Percentiles rank a stretch among this genome's conserved stretches.
Conservation (phyloP, 257 asterid genomes). For the Lantana camara region DNA sequence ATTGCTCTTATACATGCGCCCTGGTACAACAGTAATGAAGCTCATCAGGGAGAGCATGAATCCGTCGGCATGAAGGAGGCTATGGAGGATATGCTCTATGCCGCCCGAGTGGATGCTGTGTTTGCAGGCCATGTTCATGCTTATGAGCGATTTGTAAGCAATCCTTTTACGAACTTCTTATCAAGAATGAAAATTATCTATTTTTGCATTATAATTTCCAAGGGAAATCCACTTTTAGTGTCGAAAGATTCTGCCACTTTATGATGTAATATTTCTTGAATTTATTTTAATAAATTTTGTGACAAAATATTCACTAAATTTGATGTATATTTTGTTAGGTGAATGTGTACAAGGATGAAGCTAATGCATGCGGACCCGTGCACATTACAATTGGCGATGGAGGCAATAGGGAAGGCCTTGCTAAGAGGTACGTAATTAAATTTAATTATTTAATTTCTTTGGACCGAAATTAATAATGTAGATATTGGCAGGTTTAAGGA, state of each 20-base stretch:
- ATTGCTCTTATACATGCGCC: constrained; percentile 74
- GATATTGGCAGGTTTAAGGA: constrained; percentile 47
- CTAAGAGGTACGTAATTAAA: constrained; percentile 44
- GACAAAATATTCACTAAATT: too few relatives aligned
- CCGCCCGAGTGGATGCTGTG: constrained; percentile 64
- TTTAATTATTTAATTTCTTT: background rate
- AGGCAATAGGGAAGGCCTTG: constrained; percentile 91
- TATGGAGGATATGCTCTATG: constrained; percentile 68
- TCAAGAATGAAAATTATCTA: too few relatives aligned
- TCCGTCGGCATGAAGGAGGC: constrained; percentile 55
- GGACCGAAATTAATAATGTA: too few relatives aligned
- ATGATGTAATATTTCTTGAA: too few relatives aligned
- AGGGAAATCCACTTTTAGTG: too few relatives aligned
- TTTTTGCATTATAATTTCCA: too few relatives aligned
- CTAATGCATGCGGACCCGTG: constrained; percentile 62
- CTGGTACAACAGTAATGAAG: constrained; percentile 79
- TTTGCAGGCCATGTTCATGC: constrained; percentile 97
- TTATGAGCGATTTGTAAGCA: constrained; percentile 85
- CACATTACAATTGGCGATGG: constrained; percentile 79
- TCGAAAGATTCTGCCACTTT: too few relatives aligned
- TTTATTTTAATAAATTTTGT: too few relatives aligned
- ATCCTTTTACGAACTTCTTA: too few relatives aligned
- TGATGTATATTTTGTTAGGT: too few relatives aligned
- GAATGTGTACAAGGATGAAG: constrained; percentile 66
- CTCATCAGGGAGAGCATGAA: constrained; percentile 79